Evolutionary conservation across 306 rosid genomes (phyloP), one percentile per base, ranked within the genome.

Genomic region (Inga laurina): DNA sequence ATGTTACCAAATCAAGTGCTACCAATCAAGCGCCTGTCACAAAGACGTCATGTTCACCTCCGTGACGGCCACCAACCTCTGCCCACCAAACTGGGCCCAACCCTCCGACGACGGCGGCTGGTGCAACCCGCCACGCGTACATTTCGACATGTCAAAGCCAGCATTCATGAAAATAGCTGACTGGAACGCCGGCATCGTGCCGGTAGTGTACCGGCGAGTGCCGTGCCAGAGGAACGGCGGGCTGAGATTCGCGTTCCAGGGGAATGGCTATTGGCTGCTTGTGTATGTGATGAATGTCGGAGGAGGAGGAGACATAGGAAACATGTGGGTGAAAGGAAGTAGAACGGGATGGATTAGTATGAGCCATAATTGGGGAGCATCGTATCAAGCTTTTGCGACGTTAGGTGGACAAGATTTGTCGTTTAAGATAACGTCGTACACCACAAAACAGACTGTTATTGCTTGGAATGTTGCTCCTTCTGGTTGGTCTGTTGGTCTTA

Each of bases 281-380:
- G 99, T 92, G 72, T 94, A 96, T 3, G 95, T 92, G 82, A 94
- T 93, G 99, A 96, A 96, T 46, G 97, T 91, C 0, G 97, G 91
- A n/a, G 99, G 98, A 21, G 99, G 94, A 8, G 99, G 98, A 45
- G 99, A 96, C 35, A 90, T 96, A 8, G 79, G 88, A 0, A 66
- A 69, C 27, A 89, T 96, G 94, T 85, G 85, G 76, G 99, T 92
- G 80, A 96, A 91, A 75, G 99, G 99, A 85, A 92, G 89, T 88
- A 89, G 78, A 83, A 90, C 92, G 1, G 94, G 91, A 12, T 96
- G 98, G 98, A 90, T 91, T 8, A 76, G 82, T 11, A 96, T 96
- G 99, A 96, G 93, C 88, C 99, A 96, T 52, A 96, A 96, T 45
- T 96, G 99, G 98, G 99, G 99, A 12, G 97, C 99, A 49, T 96